phyloP scores from a whole-genome alignment of 1,284 basidiomycete species.

The Fomitiporia mediterranea region DNA sequence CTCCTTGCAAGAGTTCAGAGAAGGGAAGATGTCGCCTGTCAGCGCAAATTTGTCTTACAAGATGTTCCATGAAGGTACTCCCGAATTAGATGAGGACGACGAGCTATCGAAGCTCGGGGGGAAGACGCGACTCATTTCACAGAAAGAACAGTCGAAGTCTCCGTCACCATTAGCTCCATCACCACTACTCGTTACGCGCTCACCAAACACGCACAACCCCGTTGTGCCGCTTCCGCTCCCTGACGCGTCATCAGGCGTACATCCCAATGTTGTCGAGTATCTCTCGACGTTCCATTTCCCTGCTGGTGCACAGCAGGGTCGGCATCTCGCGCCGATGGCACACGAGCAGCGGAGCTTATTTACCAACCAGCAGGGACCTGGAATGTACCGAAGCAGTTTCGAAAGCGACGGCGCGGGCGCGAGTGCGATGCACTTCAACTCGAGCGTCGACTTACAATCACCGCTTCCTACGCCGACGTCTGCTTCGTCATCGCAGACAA shows the following conservation, averaged over 20 bases:
- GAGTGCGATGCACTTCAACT: slow-evolving; percentile 11
- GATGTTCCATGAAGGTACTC: slow-evolving; percentile 40
- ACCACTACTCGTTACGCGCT: slow-evolving; percentile 51
- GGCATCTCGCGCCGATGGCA: neutral
- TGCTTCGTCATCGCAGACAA: slow-evolving; percentile 9
- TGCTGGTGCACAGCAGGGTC: slow-evolving; percentile 19
- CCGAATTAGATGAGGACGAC: slow-evolving; percentile 56
- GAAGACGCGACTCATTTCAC: slow-evolving; percentile 62
- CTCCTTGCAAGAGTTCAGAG: slow-evolving; percentile 57
- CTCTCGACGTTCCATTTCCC: slow-evolving; percentile 50
- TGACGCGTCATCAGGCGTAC: slow-evolving; percentile 39
- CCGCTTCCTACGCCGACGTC: slow-evolving; percentile 24
- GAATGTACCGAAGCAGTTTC: neutral
- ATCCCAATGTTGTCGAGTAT: slow-evolving; percentile 62
- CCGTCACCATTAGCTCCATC: slow-evolving; percentile 48
- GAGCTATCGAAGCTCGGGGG: slow-evolving; percentile 69
- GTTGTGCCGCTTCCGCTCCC: slow-evolving; percentile 47
- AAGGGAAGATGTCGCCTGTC: slow-evolving; percentile 48
- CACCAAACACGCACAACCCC: slow-evolving; percentile 64
- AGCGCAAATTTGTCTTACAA: slow-evolving; percentile 32
- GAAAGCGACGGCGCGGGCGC: neutral
- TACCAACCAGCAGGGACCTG: neutral
- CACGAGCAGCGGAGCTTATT: neutral
- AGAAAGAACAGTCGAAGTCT: slow-evolving; percentile 47
- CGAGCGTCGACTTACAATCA: slow-evolving; percentile 12